Percentiles rank a stretch among this genome's conserved stretches.
These are phyloP conservation scores for Phellopilus nigrolimitatus DNA, from an alignment of 1,284 basidiomycete genomes.

Conservation along the genomic window DNA sequence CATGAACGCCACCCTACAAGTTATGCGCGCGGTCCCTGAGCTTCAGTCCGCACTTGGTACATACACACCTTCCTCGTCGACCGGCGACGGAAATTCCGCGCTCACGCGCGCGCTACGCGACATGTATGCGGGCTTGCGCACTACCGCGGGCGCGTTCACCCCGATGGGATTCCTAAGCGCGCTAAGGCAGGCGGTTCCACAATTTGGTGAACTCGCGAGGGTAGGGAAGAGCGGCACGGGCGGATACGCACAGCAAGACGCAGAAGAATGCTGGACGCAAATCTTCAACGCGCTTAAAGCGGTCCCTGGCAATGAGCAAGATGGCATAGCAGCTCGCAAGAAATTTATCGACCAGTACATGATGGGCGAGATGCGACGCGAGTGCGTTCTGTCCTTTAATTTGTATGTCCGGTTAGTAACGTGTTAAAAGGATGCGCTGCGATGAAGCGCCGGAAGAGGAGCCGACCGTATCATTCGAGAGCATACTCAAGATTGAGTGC, in stretches of 20 bases:
- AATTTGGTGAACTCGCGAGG: conserved; percentile 76
- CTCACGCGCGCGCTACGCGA: conserved; percentile 56
- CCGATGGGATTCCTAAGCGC: conserved; percentile 71
- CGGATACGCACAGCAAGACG: conserved; percentile 91
- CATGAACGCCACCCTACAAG: conserved; percentile 94
- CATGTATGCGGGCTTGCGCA: conserved; percentile 68
- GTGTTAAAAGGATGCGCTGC: conserved; percentile 56
- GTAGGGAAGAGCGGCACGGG: conserved; percentile 40
- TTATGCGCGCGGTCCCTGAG: conserved; percentile 87
- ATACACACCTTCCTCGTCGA: conserved; percentile 36
- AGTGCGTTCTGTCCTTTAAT: conserved; percentile 46
- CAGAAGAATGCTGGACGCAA: conserved; percentile 91
- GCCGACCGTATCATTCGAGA: conserved; percentile 60
- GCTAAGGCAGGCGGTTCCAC: conserved; percentile 80
- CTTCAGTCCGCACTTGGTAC: conserved; percentile 64
- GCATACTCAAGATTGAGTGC: conserved; percentile 87
- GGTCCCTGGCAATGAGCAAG: conserved; percentile 38
- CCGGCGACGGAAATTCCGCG: conserved; percentile 14
- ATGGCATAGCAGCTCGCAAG: no score
- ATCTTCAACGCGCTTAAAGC: conserved; percentile 78
- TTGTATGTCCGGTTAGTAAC: conserved; percentile 15
- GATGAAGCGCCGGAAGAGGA: conserved; percentile 81
- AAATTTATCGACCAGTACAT: conserved; percentile 88
- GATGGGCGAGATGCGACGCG: conserved; percentile 76
- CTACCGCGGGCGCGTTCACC: conserved; percentile 74